phyloP scores from a whole-genome alignment of 108 stramenopile species.

The Epithemia pelagica region DNA sequence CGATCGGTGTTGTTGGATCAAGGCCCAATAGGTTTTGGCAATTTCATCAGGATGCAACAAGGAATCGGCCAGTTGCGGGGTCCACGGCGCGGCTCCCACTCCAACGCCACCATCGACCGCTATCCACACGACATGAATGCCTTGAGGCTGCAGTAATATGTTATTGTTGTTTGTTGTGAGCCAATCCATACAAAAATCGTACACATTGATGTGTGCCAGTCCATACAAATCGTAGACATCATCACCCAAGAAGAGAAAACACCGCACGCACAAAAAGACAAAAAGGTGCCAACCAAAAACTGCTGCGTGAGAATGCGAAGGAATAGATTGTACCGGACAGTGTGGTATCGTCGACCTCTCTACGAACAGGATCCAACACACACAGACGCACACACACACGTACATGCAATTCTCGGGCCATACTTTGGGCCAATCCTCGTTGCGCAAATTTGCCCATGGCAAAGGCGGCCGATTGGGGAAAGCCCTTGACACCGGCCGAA shows the following conservation, averaged over 20 bases:
- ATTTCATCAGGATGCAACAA: slow-evolving; percentile 18
- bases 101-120: slow-evolving; percentile 27
- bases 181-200: too few relatives aligned
- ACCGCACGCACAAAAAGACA: too few relatives aligned
- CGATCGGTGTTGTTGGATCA: slow-evolving; percentile 6
- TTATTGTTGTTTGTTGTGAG: too few relatives aligned
- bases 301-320: too few relatives aligned
- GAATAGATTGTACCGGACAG: too few relatives aligned
- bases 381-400: too few relatives aligned
- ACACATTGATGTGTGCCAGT: too few relatives aligned
- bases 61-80: not conserved
- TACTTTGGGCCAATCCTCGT: slow-evolving; percentile 19
- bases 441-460: slow-evolving; percentile 20
- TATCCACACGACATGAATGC: slow-evolving; percentile 29
- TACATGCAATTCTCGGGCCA: slow-evolving; percentile 24
- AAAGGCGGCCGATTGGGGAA: slow-evolving; percentile 22
- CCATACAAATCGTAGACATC: too few relatives aligned
- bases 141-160: slow-evolving; percentile 15
- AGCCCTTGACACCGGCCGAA: slow-evolving; percentile 20
- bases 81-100: not conserved
- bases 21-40: slow-evolving; percentile 17
- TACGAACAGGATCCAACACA: too few relatives aligned
- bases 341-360: too few relatives aligned
- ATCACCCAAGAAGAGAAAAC: too few relatives aligned
- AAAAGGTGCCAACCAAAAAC: too few relatives aligned